Base-by-base conservation (phyloP, 192 early-diverging fungal genomes). In the Coemansia sp. region DNA sequence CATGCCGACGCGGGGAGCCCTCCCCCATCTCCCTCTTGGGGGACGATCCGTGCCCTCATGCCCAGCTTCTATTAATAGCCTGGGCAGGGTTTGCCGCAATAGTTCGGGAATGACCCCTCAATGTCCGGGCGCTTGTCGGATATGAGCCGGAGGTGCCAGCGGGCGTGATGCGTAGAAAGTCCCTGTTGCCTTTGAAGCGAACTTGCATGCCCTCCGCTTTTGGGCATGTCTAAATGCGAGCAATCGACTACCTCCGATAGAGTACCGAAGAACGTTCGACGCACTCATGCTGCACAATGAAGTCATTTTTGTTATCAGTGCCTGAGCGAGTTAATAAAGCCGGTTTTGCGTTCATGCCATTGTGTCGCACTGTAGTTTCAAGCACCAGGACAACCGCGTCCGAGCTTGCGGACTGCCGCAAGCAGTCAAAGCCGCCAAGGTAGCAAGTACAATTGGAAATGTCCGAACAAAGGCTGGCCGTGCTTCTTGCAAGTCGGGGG, bases 51-150 rank as follows among this genome's bases (percentile, higher is more conserved):
- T 18, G 53, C 13, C 16, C 53, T 28, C 31, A 58, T 65, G 36
- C 57, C 14, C 37, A 9, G 62, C 16, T 42, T 43, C 64, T 65
- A 65, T 65, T 45, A 42, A 43, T 65, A 65, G 64, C 9, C 3
- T 26, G 25, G 23, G 5, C 48, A 52, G 48, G 48, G 48, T 52
- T 52, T 52, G 13, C 26, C 13, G 23, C 48, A 26, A 52, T 12
- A 12, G 12, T 26, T 26, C 20, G 48, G 25, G 25, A 3, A 13
- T 25, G 48, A 14, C 43, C 18, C 10, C 43, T 20, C n/a, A n/a
- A n/a, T 8, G 43, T 18, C n/a, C 20, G 43, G n/a, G 43, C 18
- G 8, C 43, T 45, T 45, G 20, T 45, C 43, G 43, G 43, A 57
- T 26, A 57, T 13, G 16, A n/a, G 26, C 7, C 23, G 14, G 33